Conservation (phyloP, 1,284 basidiomycete species). For the Cystobasidiaceae sp. region DNA sequence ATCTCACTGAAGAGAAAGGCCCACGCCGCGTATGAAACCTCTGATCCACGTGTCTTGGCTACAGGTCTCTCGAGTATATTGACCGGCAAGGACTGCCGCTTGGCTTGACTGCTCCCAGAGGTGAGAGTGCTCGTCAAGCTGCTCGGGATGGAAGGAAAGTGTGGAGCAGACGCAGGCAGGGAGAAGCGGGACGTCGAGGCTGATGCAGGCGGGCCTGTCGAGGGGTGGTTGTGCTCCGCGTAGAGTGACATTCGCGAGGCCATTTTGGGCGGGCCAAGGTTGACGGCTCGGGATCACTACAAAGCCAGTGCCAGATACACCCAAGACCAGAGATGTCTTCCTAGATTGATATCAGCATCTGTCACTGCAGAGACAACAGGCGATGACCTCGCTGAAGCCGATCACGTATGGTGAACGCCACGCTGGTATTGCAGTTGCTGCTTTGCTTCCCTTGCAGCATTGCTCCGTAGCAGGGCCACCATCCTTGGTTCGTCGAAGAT, state of each 20-base stretch:
- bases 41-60: slow-evolving; percentile 71
- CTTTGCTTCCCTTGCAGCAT: too few relatives aligned
- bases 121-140: slow-evolving; percentile 10
- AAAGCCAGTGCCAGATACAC: too few relatives aligned
- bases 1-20: slow-evolving; percentile 86
- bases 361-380: too few relatives aligned
- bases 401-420: too few relatives aligned
- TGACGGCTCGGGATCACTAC: too few relatives aligned
- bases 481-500: background rate
- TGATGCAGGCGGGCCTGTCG: background rate
- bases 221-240: too few relatives aligned
- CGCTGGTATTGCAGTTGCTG: too few relatives aligned
- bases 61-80: slow-evolving; percentile 74
- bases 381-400: too few relatives aligned
- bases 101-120: background rate
- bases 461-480: background rate
- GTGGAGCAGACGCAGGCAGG: background rate
- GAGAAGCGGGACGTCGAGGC: slow-evolving; percentile 15
- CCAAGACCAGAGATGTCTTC: too few relatives aligned
- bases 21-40: slow-evolving; percentile 76
- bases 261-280: too few relatives aligned
- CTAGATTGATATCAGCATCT: too few relatives aligned
- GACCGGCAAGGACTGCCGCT: background rate
- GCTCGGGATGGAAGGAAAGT: background rate
- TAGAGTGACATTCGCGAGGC: too few relatives aligned